Percentiles rank a stretch among this genome's conserved stretches.
phyloP scores from a whole-genome alignment of 495 filamentous ascomycete species.

The Aspergillus ellipticus region DNA sequence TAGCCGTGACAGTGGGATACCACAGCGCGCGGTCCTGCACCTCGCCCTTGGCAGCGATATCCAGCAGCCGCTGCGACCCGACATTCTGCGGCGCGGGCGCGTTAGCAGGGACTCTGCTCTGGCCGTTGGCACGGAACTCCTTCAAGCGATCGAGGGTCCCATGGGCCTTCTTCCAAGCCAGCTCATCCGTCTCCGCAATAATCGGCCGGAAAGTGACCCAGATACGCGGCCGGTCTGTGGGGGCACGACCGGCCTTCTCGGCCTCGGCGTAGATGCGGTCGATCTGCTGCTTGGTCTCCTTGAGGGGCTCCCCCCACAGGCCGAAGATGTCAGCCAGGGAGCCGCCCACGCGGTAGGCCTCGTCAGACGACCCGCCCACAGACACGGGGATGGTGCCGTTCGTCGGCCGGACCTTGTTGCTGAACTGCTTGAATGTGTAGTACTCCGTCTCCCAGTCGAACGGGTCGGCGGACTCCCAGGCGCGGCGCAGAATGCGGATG shows the following conservation, averaged over 20 bases:
- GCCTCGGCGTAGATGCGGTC: constrained; percentile 50
- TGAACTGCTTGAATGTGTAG: constrained; percentile 51
- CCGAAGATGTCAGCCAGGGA: constrained; percentile 53
- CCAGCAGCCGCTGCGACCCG: constrained; percentile 49
- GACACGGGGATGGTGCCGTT: constrained; percentile 50
- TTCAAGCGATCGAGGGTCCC: constrained; percentile 41
- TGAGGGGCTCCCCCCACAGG: constrained; percentile 53
- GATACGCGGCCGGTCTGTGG: constrained; percentile 43
- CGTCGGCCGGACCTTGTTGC: constrained; percentile 43
- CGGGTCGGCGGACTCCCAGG: constrained; percentile 47
- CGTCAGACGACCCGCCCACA: constrained; percentile 50
- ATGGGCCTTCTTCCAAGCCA: constrained; percentile 52
- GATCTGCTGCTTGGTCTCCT: constrained; percentile 54
- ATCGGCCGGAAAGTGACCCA: constrained; percentile 57
- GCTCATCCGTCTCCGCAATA: constrained; percentile 50
- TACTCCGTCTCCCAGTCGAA: constrained; percentile 53
- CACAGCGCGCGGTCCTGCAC: constrained; percentile 53
- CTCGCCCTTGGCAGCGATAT: constrained; percentile 49
- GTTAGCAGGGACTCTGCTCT: constrained; percentile 23
- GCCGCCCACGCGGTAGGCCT: constrained; percentile 51
- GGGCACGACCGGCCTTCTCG: constrained; percentile 34
- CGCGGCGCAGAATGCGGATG: constrained; percentile 48
- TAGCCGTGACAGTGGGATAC: constrained; percentile 54
- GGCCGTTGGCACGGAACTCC: constrained; percentile 27
- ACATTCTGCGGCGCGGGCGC: constrained; percentile 47